phyloP scores from a whole-genome alignment of 495 filamentous ascomycete genomes.

The Apodospora peruviana region DNA sequence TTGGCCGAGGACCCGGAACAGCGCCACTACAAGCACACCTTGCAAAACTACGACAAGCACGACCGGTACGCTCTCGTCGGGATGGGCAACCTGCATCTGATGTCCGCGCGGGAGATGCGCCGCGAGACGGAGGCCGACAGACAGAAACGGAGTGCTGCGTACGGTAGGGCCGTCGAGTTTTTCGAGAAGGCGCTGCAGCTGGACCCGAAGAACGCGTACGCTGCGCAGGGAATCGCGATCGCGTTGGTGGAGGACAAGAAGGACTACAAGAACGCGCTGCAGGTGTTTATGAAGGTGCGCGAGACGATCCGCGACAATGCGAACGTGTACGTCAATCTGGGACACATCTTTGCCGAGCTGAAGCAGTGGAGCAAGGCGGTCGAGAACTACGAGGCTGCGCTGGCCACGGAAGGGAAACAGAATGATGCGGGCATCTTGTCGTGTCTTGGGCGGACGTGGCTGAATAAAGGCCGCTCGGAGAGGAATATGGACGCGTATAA shows the following conservation, averaged over 20 bases:
- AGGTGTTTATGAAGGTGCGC: constrained; percentile 79
- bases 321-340: constrained; percentile 83
- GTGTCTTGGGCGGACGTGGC: constrained; percentile 92
- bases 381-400: constrained; percentile 88
- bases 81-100: constrained; percentile 90
- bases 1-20: constrained; percentile 86
- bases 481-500: constrained; percentile 75
- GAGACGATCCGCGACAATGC: constrained; percentile 85
- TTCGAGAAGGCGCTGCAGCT: constrained; percentile 95
- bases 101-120: constrained; percentile 87
- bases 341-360: constrained; percentile 84
- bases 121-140: constrained; percentile 82
- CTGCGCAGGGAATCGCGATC: constrained; percentile 92
- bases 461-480: constrained; percentile 78
- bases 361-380: constrained; percentile 84
- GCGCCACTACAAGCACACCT: constrained; percentile 89
- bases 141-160: constrained; percentile 79
- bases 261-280: constrained; percentile 70
- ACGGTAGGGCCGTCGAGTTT: constrained; percentile 90
- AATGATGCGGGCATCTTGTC: constrained; percentile 78
- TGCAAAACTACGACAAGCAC: constrained; percentile 93
- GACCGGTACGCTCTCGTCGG: constrained; percentile 89
- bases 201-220: constrained; percentile 89
- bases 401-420: constrained; percentile 69
- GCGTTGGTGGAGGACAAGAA: constrained; percentile 90